These are phyloP conservation scores for Dalbergia cultrata DNA, from an alignment of 306 rosid genomes.

Conservation along the genomic window DNA sequence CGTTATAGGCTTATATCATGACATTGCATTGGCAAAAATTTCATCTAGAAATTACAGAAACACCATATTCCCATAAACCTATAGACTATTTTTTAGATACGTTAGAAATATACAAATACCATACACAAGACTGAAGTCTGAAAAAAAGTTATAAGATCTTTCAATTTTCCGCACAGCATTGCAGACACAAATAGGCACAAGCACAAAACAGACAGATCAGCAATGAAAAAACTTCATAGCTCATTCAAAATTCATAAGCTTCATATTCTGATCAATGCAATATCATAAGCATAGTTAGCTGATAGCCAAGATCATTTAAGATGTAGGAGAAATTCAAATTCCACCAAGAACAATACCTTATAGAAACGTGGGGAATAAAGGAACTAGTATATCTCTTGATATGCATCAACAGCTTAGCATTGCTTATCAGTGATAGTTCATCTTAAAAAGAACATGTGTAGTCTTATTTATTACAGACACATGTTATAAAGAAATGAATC, in stretches of 20 bases:
- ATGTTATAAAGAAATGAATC: slow-evolving; percentile 27
- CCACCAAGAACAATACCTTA: background rate
- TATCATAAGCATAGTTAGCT: slow-evolving; percentile 30
- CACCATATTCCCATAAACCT: no score
- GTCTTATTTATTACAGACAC: slow-evolving; percentile 5
- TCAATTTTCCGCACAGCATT: slow-evolving; percentile 11
- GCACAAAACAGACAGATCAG: background rate
- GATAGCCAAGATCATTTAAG: slow-evolving; percentile 16
- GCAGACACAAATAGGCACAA: slow-evolving; percentile 14
- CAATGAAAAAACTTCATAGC: background rate
- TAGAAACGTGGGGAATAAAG: background rate
- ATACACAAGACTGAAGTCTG: slow-evolving; percentile 12
- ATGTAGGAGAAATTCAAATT: slow-evolving; percentile 12
- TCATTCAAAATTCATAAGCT: slow-evolving; percentile 7
- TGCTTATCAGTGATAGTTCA: background rate
- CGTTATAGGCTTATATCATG: no score
- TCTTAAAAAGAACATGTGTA: background rate
- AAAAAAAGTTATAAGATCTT: slow-evolving; percentile 16
- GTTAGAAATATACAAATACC: slow-evolving; percentile 15
- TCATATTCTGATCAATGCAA: background rate
- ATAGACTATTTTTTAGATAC: background rate
- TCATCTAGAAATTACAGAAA: no score
- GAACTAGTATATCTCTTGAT: slow-evolving; percentile 15
- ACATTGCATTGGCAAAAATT: no score
- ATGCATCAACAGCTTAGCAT: slow-evolving; percentile 32